Base-by-base conservation (phyloP, 805 yeast genomes). In the Saccharomycopsis oosterbeekiorum region DNA sequence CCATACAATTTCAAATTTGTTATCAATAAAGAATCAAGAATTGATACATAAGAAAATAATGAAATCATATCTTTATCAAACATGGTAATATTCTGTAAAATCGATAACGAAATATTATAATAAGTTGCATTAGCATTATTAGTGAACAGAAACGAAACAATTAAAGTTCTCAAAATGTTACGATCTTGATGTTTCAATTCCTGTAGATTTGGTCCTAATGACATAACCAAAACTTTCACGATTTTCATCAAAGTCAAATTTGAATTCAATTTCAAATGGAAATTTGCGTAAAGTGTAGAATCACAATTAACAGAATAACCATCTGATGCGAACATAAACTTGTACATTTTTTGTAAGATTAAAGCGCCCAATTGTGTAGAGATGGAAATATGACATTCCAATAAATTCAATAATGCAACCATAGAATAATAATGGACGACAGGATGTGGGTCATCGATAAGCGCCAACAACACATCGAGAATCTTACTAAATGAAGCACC, bases 391-490 rank as follows among this genome's bases (percentile, higher is more conserved):
- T 85, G 84, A 40, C 80, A 81, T 43, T 82, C 83, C 37, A 91
- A 74, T 12, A 88, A 70, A 0, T 80, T 73, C 1, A 80, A 71
- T 53, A 87, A 69, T 0, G 94, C 80, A 56, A 80, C 80, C 66
- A 91, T 70, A 0, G 93, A 78, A 78, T 91, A 86, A 60, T 82
- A 79, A 69, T 89, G 92, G 17, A 94, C 91, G 0, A 82, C 74
- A 0, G 97, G 97, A 69, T 92, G 93, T 0, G 97, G 92, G 71
- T 93, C 98, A 21, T 74, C 74, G 3, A 85, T 70, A 36, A 93
- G 75, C 15, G 88, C 84, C 43, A 79, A 71, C 1, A 84, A 68
- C 4, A 89, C 83, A 41, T 83, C 84, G 61, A 79, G 75, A 2
- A 86, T 79, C 3, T 80, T 69, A 56, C 73, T 69, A 60, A 80